A percentile compares a stretch with the other conserved stretches of the same genome.
Conservation (phyloP, 1,284 basidiomycete species). For the Puccinia triticina region DNA sequence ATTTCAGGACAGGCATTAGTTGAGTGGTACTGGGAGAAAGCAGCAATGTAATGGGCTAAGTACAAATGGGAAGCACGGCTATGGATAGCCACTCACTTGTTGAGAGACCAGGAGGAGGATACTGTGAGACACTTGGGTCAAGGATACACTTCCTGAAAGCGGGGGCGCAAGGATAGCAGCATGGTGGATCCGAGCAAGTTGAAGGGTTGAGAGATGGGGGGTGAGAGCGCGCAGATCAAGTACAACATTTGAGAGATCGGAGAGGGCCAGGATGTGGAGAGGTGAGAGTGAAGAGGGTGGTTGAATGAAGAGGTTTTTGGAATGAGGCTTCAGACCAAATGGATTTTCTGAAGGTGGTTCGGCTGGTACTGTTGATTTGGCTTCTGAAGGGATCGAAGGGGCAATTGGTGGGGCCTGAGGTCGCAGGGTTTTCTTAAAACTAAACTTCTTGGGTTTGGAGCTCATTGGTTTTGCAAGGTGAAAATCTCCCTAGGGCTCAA, state of each 20-base stretch:
- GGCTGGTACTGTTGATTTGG: too few species aligned
- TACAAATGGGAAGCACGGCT: too few species aligned
- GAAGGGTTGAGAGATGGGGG: slow-evolving; percentile 18
- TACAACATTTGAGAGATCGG: slow-evolving; percentile 20
- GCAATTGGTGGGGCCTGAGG: not conserved
- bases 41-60: too few species aligned
- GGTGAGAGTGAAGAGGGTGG: not conserved
- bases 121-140: slow-evolving; percentile 4
- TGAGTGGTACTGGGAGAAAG: not conserved
- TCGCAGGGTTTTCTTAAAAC: not conserved
- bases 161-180: slow-evolving; percentile 16
- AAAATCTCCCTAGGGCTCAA: too few species aligned
- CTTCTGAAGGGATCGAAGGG: not conserved
- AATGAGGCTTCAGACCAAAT: not conserved
- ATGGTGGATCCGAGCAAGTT: slow-evolving; percentile 14
- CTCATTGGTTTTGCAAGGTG: not conserved
- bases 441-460: slow-evolving; percentile 26
- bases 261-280: slow-evolving; percentile 25
- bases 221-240: slow-evolving; percentile 2
- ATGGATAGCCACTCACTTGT: not conserved
- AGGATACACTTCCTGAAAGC: slow-evolving; percentile 1
- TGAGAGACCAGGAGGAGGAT: slow-evolving; percentile 15
- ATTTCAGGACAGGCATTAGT: not conserved
- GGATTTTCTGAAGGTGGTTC: not conserved
- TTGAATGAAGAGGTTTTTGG: slow-evolving; percentile 26